phyloP scores from a whole-genome alignment of 2,329 filamentous ascomycete species.

The Coleophoma crateriformis region DNA sequence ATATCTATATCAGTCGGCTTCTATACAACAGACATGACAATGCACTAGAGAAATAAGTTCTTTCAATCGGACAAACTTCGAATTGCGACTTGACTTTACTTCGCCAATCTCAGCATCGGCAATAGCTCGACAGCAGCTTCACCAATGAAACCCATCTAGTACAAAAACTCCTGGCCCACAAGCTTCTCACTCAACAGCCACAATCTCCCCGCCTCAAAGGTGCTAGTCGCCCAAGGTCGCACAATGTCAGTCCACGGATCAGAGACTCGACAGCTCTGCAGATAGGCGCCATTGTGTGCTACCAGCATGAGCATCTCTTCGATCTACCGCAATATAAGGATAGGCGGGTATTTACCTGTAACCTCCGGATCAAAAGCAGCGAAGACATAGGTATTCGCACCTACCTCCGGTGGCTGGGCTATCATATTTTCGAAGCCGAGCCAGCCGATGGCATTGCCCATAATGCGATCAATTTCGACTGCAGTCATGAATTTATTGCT shows the following conservation, averaged over 20 bases:
- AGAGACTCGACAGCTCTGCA: neutral
- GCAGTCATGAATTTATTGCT: constrained; percentile 1
- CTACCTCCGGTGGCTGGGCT: neutral
- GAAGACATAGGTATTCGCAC: neutral
- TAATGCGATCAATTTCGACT: neutral
- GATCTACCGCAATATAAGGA: no score
- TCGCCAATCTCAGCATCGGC: no score
- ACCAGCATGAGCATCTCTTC: no score
- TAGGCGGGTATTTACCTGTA: neutral
- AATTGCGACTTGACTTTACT: no score
- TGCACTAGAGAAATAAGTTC: no score
- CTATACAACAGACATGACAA: no score
- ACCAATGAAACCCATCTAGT: neutral
- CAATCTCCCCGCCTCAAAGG: neutral
- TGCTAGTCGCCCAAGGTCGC: neutral
- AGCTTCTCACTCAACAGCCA: constrained; percentile 5
- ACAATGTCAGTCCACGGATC: neutral
- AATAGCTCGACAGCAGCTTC: no score
- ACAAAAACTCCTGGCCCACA: constrained; percentile 3
- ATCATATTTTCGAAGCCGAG: neutral
- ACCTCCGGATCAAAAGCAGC: neutral
- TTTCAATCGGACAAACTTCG: no score
- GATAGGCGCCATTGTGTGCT: neutral
- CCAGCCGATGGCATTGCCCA: no score
- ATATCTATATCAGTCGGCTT: no score